A percentile compares a stretch with the other conserved stretches of the same genome.
phyloP scores from a whole-genome alignment of 306 rosid genomes.

The Vigna hirtella region DNA sequence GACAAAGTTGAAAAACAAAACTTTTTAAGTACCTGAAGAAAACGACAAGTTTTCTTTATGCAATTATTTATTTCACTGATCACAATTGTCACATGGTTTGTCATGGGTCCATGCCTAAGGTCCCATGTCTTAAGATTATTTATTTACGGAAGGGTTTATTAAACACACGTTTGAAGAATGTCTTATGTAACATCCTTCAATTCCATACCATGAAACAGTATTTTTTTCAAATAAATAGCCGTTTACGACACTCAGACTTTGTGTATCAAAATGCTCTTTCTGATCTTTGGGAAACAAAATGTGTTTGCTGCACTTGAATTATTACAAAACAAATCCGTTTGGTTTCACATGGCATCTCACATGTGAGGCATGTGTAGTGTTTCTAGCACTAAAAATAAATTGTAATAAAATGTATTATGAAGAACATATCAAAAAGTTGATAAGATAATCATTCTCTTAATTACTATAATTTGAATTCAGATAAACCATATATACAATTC shows the following conservation, averaged over 20 bases:
- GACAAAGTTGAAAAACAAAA: background rate
- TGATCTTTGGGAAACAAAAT: background rate
- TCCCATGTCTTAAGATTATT: background rate
- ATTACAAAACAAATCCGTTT: background rate
- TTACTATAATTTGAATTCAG: too few species aligned
- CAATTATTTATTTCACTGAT: conserved; percentile 2
- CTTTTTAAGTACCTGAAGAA: background rate
- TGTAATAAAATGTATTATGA: too few species aligned
- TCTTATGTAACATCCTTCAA: background rate
- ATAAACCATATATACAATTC: background rate
- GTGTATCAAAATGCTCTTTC: background rate
- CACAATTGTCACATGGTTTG: conserved; percentile 17
- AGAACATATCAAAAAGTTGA: too few species aligned
- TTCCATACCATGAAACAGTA: background rate
- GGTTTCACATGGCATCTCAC: background rate
- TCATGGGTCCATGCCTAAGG: background rate
- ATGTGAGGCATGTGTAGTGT: background rate
- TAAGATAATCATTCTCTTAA: too few species aligned
- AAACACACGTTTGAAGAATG: conserved; percentile 7
- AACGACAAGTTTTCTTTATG: background rate
- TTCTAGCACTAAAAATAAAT: too few species aligned
- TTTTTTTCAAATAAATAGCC: too few species aligned
- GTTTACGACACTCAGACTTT: too few species aligned
- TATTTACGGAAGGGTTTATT: background rate
- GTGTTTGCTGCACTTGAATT: background rate